Evolutionary conservation across 2,329 filamentous ascomycete genomes (phyloP), one percentile per base, ranked within the genome.

Genomic region (Magnaporthiopsis incrustans): DNA sequence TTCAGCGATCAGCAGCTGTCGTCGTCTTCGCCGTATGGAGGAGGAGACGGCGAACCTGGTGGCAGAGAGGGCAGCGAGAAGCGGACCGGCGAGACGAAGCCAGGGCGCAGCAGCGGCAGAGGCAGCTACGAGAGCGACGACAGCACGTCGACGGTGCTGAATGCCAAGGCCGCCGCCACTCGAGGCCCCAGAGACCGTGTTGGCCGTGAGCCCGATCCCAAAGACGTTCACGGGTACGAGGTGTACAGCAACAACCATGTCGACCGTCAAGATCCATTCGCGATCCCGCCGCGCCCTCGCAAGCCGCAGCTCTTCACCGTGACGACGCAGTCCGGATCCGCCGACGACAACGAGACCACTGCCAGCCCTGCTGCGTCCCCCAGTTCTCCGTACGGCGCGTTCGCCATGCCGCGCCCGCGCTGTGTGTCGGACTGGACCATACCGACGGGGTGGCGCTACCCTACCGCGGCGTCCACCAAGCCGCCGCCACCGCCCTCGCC

Each of bases 281-380:
- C 61, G 2, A 57, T 61, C 44, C 60, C 60, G 53, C 25, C 38
- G 22, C 60, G 60, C 26, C 26, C 38, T 30, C 60, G 44, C 10
- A 61, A 61, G 38, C 60, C 60, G 25, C n/a, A 32, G 44, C 60
- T 61, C 60, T 61, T 61, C 38, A 44, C 60, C 3, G 44, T 61
- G 18, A 61, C 38, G 12, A 61, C n/a, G 4, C 44, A 53, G 4
- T 27, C 14, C 18, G 11, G 10, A 2, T 22, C 14, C 18, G n/a
- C 18, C 22, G 60, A 57, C 27, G 60, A 61, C 5, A 30, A 61
- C 1, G 30, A 38, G 3, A 15, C 14, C 44, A 53, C 30, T 11
- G 32, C 60, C 44, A n/a, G 26, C n/a, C 38, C 44, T 14, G 44
- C 60, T 14, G 44, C 44, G 11, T 32, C 60, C 7, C 60, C 60